Base-by-base conservation (phyloP, 768 basidiomycete species). In the Russula vinacea region DNA sequence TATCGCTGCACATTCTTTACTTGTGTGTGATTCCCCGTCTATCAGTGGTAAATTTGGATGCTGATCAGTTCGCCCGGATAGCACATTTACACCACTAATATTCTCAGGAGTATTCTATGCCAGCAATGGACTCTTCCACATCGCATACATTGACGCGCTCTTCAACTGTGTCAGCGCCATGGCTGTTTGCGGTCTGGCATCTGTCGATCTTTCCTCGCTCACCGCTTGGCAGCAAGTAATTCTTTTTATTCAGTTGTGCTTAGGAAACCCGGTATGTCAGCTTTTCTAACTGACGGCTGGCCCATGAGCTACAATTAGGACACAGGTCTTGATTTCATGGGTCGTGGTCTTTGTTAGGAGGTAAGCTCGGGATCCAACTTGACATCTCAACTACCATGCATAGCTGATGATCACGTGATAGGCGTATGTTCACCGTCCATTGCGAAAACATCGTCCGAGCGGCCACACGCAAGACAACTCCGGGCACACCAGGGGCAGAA, bases 31-130 rank as follows among this genome's bases (percentile, higher is more conserved):
- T 32, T 39, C 42, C 26, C 44, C 26, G 11, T n/a, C 37, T 40
- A 42, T 42, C 2, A 29, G 2, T 9, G 1, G 44, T 17, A 5
- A 22, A 29, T 8, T 56, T 16, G 22, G 35, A 49, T 24, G 22
- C 49, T 66, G n/a, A 65, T 53, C 35, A 54, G 24, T 57, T 55
- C 53, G 51, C 32, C 58, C 33, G 68, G 32, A 52, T 70, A 92
- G 89, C 70, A 87, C 84, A 7, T 82, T 92, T 71, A 85, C 85
- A 0, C 94, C 95, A 2, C 79, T 97, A 67, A 76, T 94, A 59
- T 83, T 84, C 67, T 90, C 91, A 22, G 85, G 76, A 42, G 85
- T 98, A 58, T 84, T 97, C 71, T 97, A 90, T 71, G 92, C 85
- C 29, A 83, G 82, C 75, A 94, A 94, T 79, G 92, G 89, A 49